Percentiles rank a stretch among this genome's conserved stretches.
phyloP scores from a whole-genome alignment of 306 rosid species.

The Trifolium repens region DNA sequence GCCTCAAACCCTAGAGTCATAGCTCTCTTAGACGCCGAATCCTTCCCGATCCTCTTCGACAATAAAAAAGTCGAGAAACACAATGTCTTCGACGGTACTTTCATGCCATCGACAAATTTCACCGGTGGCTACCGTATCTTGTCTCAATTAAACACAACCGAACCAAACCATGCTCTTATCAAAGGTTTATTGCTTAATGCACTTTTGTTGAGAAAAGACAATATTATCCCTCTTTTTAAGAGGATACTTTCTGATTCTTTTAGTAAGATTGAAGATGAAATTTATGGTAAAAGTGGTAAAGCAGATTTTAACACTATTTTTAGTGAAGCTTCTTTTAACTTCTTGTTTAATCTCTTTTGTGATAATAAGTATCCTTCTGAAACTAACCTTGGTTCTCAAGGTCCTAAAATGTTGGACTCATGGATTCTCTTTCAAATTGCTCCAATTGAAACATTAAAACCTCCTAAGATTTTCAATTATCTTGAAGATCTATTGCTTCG shows the following conservation, averaged over 20 bases:
- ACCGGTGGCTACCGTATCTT: constrained; percentile 75
- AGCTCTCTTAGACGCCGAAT: constrained; percentile 60
- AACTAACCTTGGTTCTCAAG: constrained; percentile 41
- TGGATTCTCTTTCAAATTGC: constrained; percentile 65
- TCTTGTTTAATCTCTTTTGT: constrained; percentile 54
- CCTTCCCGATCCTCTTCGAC: constrained; percentile 71
- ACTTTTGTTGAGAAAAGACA: constrained; percentile 43
- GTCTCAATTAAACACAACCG: constrained; percentile 66
- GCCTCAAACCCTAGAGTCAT: constrained; percentile 59
- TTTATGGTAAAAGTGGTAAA: not conserved
- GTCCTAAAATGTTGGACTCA: constrained; percentile 33
- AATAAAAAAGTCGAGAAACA: constrained; percentile 59
- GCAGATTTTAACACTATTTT: constrained; percentile 43
- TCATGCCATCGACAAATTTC: constrained; percentile 71
- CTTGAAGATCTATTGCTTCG: constrained; percentile 63
- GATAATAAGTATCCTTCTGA: constrained; percentile 43
- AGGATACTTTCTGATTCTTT: constrained; percentile 43
- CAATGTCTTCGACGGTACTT: constrained; percentile 74
- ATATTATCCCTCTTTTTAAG: constrained; percentile 58
- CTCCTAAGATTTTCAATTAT: constrained; percentile 53
- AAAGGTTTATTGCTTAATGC: constrained; percentile 50
- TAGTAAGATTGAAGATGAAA: constrained; percentile 41
- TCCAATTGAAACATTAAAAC: constrained; percentile 51
- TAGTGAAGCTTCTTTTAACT: constrained; percentile 50
- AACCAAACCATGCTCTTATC: constrained; percentile 54